Conservation (phyloP, 2,329 filamentous ascomycete species). For the Monosporascus sp. region DNA sequence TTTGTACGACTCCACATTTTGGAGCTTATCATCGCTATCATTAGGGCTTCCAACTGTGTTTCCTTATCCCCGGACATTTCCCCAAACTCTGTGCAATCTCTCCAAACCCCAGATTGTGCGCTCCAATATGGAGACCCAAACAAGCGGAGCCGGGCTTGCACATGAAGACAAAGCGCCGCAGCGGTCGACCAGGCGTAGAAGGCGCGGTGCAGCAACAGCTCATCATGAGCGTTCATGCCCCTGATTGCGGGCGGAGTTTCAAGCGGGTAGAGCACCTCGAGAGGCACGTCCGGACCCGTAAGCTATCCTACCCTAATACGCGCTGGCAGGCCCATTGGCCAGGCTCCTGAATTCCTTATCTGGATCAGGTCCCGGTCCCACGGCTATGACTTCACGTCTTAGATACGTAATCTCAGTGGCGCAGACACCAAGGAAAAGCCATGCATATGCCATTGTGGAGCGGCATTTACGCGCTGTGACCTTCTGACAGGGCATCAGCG, state of each 20-base stretch:
- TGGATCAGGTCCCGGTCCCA: neutral
- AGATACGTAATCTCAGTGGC: neutral
- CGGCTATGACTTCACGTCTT: neutral
- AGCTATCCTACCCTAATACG: conserved; percentile 7
- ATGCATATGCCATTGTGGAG: conserved; percentile 32
- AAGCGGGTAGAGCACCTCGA: conserved; percentile 35
- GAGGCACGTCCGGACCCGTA: conserved; percentile 34
- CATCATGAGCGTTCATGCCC: conserved; percentile 24
- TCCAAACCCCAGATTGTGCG: neutral
- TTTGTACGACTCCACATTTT: neutral
- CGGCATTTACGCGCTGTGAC: conserved; percentile 34
- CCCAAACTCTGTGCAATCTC: neutral
- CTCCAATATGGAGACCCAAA: conserved; percentile 5
- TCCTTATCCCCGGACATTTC: neutral
- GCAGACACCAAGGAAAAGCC: conserved; percentile 38
- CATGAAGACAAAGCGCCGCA: conserved; percentile 2
- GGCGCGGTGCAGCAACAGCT: conserved; percentile 12
- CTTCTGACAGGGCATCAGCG: conserved; percentile 33
- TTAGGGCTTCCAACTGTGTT: neutral
- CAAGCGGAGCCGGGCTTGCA: neutral
- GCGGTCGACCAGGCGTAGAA: conserved; percentile 9
- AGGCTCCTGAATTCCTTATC: too few relatives aligned
- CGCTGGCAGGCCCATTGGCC: too few relatives aligned
- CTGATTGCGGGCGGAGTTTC: conserved; percentile 31
- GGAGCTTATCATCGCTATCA: neutral